phyloP scores from a whole-genome alignment of 208 protist genomes.

The Trypanosoma melophagium region DNA sequence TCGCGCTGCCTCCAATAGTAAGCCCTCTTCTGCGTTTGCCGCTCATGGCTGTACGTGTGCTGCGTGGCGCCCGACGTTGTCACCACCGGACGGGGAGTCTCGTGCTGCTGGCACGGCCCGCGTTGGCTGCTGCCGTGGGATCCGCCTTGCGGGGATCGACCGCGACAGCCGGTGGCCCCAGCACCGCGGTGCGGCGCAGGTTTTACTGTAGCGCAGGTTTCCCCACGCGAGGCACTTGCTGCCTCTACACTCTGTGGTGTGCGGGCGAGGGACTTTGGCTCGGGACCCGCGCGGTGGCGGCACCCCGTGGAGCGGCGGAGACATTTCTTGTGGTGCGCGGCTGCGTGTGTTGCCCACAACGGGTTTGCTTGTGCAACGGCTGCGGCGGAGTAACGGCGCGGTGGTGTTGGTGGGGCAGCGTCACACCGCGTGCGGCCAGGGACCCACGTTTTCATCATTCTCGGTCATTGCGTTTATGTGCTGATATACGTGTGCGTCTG shows the following conservation, averaged over 20 bases:
- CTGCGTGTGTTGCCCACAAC: slow-evolving; percentile 40
- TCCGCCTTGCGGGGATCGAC: slow-evolving; percentile 36
- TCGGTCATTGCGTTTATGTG: background rate
- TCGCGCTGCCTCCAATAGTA: slow-evolving; percentile 28
- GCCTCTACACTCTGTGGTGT: slow-evolving; percentile 32
- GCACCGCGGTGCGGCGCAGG: slow-evolving; percentile 23
- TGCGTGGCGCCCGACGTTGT: slow-evolving; percentile 14
- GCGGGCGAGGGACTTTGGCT: slow-evolving; percentile 77
- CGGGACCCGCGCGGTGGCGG: slow-evolving; percentile 44
- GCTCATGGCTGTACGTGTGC: slow-evolving; percentile 39
- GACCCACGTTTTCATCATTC: slow-evolving; percentile 15
- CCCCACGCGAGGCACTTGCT: slow-evolving; percentile 61
- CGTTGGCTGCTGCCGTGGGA: slow-evolving; percentile 33
- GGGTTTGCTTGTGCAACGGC: slow-evolving; percentile 54
- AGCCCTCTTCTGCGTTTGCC: slow-evolving; percentile 46
- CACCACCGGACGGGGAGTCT: slow-evolving; percentile 33
- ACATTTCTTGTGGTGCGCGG: slow-evolving; percentile 29
- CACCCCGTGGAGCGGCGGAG: slow-evolving; percentile 32
- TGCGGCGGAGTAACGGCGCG: slow-evolving; percentile 7
- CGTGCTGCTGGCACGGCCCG: slow-evolving; percentile 23
- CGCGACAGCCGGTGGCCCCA: slow-evolving; percentile 38
- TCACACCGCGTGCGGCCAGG: background rate
- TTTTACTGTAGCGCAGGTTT: slow-evolving; percentile 39
- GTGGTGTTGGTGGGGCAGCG: background rate
- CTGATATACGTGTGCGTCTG: background rate